Conservation (phyloP, 179 eudicot genomes). For the Beta corolliflora region DNA sequence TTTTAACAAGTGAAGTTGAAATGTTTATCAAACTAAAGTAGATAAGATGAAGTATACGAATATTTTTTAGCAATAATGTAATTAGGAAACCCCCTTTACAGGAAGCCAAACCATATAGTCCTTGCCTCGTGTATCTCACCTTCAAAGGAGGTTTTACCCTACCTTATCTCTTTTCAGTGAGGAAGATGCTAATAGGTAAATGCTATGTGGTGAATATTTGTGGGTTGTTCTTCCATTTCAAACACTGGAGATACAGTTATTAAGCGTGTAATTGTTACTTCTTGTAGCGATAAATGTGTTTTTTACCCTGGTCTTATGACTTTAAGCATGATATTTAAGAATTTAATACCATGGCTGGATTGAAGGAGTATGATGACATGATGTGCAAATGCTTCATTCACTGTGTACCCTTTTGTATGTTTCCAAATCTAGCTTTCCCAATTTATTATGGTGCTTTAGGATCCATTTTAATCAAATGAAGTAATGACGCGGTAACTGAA, state of each 20-base stretch:
- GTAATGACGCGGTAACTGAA: neutral
- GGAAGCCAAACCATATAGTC: neutral
- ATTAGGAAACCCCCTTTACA: neutral
- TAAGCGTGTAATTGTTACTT: neutral
- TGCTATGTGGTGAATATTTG: neutral
- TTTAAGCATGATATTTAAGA: neutral
- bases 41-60: neutral
- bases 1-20: neutral
- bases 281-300: neutral
- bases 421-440: neutral
- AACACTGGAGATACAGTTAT: neutral
- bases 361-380: neutral
- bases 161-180: neutral
- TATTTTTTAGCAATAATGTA: neutral
- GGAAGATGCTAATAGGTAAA: neutral
- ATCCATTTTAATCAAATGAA: neutral
- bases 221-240: neutral
- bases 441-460: neutral
- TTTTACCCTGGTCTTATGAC: neutral
- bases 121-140: neutral
- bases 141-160: neutral
- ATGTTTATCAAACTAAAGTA: neutral
- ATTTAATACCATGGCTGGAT: neutral
- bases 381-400: neutral
- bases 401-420: neutral